phyloP scores from a whole-genome alignment of 2,329 filamentous ascomycete genomes.

The Fusarium subglutinans region DNA sequence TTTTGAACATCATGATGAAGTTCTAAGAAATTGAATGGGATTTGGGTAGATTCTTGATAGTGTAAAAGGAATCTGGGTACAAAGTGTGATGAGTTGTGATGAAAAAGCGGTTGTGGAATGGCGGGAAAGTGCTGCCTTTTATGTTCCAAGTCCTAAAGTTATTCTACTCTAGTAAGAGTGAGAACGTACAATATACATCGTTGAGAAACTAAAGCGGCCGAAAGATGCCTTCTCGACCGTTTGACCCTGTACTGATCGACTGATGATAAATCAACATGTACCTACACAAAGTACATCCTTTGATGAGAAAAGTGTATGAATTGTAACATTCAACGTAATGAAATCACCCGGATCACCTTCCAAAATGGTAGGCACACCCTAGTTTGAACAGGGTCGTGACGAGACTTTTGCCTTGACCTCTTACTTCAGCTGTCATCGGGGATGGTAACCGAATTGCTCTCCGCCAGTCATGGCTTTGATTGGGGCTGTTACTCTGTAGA shows the following conservation, averaged over 20 bases:
- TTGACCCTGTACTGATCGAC: neutral
- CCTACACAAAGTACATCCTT: neutral
- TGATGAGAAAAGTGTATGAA: neutral
- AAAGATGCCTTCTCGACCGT: neutral
- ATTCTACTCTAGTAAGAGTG: rapidly evolving
- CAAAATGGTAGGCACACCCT: neutral
- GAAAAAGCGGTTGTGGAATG: neutral
- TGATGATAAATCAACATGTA: neutral
- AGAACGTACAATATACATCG: neutral
- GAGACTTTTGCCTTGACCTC: neutral
- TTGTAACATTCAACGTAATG: neutral
- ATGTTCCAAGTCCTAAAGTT: neutral
- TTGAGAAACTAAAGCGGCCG: neutral
- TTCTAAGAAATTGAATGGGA: neutral
- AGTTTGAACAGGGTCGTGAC: neutral
- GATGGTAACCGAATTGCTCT: neutral
- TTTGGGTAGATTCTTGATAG: neutral
- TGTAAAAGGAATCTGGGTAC: neutral
- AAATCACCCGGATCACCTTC: rapidly evolving
- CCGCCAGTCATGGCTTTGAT: neutral
- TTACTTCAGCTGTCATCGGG: neutral
- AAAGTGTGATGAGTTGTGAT: neutral
- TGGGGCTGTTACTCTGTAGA: neutral
- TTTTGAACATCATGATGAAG: neutral
- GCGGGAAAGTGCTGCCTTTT: neutral